Percentiles rank a stretch among this genome's conserved stretches.
These are phyloP conservation scores for Thyridium curvatum DNA, from an alignment of 2,329 filamentous ascomycete genomes.

Conservation along the genomic window DNA sequence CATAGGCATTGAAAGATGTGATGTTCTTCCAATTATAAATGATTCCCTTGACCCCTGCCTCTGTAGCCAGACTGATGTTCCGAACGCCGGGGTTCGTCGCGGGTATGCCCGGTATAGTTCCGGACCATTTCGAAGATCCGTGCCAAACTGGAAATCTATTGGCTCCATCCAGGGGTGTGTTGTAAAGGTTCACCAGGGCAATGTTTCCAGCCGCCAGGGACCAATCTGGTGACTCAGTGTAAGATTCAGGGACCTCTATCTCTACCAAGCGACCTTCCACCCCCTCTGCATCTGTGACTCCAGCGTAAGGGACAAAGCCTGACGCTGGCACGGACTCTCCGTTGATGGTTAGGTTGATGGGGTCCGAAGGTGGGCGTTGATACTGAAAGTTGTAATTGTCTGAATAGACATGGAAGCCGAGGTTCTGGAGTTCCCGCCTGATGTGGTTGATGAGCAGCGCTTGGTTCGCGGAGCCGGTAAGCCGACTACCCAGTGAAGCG, in stretches of 20 bases:
- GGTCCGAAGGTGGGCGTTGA: background rate
- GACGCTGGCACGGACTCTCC: background rate
- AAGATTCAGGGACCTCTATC: background rate
- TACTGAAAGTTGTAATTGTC: background rate
- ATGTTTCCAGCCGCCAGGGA: background rate
- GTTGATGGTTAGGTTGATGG: background rate
- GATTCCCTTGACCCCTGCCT: conserved; percentile 1
- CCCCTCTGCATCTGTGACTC: background rate
- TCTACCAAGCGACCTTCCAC: background rate
- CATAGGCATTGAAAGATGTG: background rate
- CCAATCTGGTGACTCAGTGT: background rate
- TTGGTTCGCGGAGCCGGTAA: background rate
- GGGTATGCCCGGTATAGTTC: background rate
- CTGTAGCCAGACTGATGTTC: background rate
- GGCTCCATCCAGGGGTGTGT: background rate
- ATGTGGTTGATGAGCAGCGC: conserved; percentile 1
- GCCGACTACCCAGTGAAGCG: background rate
- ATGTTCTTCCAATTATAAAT: conserved; percentile 2
- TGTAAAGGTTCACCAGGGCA: conserved; percentile 1
- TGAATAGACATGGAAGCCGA: background rate
- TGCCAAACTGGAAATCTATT: background rate
- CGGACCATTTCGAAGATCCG: background rate
- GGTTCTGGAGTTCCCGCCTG: background rate
- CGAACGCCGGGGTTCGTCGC: background rate
- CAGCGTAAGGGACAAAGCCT: background rate